Base-by-base conservation (phyloP, 2,329 filamentous ascomycete species). In the Coleophoma cylindrospora region DNA sequence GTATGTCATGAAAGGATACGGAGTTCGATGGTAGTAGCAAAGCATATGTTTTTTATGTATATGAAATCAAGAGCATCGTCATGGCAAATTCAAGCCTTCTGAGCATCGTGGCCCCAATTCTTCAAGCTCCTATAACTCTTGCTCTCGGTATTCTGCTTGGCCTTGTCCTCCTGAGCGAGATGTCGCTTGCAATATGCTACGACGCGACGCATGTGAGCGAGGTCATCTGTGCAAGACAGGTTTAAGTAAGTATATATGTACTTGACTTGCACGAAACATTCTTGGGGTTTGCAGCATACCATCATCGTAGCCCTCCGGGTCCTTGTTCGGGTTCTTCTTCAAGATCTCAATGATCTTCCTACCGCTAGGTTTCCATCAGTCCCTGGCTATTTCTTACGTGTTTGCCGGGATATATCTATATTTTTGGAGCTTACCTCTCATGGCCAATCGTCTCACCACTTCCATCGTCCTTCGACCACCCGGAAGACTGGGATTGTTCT, bases 131-230 rank as follows among this genome's bases (percentile, higher is more conserved):
- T 79, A 44, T 84, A 83, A 0, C 71, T 75, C 55, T 75, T 76
- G 34, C 72, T 75, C 12, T 69, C 67, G 0, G 61, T 53, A 0
- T 72, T 63, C 46, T 80, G 79, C 55, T 83, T 70, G 34, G 71
- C 72, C 54, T 73, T 76, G 50, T 76, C 73, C 63, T 87, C 83
- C 57, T 86, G 82, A 0, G 82, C 83, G 0, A 87, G 67, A 66
- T 86, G 83, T 4, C 82, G 72, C 62, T 86, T 87, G 62, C 79
- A 83, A 54, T 85, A 85, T 0, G 81, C 72, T 1, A 84, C 81
- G 0, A 85, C 83, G 55, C 74, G 77, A 45, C 81, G 71, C 80
- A 84, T 84, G 54, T 84, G 83, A 44, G 73, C 66, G 17, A 85
- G 66, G 48, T 80, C 75, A 2, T 74, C 70, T 58, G 19, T 27